Percentiles rank a stretch among this genome's conserved stretches.
Conservation (phyloP, 2,329 filamentous ascomycete genomes). For the Neopestalotiopsis sp. region DNA sequence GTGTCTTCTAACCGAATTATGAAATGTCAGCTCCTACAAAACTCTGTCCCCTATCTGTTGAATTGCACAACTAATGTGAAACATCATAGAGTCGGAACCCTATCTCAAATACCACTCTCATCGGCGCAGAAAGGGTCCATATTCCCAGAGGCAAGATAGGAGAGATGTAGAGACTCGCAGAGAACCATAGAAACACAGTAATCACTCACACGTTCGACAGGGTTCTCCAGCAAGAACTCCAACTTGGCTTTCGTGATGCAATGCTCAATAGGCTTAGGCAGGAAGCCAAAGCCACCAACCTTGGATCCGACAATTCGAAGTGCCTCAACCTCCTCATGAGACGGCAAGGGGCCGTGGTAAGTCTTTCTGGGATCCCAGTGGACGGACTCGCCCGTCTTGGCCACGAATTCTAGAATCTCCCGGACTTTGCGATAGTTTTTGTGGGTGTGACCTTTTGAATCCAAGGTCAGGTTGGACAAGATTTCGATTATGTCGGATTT, state of each 20-base stretch:
- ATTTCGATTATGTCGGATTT: no score
- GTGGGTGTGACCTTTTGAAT: no score
- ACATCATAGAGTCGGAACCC: no score
- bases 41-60: background rate
- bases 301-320: background rate
- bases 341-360: background rate
- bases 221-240: background rate
- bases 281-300: background rate
- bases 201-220: background rate
- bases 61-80: no score
- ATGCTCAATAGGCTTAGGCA: background rate
- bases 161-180: no score
- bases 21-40: background rate
- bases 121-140: background rate
- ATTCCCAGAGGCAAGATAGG: background rate
- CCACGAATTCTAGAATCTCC: no score
- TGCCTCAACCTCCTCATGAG: background rate
- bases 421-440: no score
- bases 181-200: no score
- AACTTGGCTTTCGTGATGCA: background rate
- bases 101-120: background rate
- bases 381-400: no score
- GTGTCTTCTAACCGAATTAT: background rate
- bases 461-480: no score
- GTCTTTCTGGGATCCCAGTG: no score